Base-by-base conservation (phyloP, 2,329 filamentous ascomycete species). In the Colletotrichum sp. region DNA sequence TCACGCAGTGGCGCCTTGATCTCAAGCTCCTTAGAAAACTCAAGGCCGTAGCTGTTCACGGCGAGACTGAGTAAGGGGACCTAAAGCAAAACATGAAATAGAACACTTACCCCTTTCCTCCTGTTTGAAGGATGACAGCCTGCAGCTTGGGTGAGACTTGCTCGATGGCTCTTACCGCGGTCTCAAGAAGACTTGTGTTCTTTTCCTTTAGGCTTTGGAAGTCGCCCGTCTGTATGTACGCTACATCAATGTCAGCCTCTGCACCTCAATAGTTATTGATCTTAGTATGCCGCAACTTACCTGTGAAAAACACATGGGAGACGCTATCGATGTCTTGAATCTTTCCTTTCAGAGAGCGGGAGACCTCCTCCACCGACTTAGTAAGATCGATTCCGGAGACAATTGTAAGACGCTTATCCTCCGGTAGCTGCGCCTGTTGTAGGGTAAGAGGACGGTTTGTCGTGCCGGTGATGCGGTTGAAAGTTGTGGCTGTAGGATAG, bases 261-360 rank as follows among this genome's bases (percentile, higher is more conserved):
- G 57, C n/a, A 18, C 16, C n/a, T n/a, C n/a, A n/a, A n/a, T n/a
- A n/a, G n/a, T n/a, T n/a, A n/a, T n/a, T n/a, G n/a, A n/a, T n/a
- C n/a, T n/a, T n/a, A n/a, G n/a, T n/a, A n/a, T n/a, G n/a, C n/a
- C n/a, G n/a, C 59, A 24, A 30, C 67, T 16, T 39, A 77, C 78
- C 78, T 12, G 76, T 75, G 30, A 67, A 77, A 48, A 76, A 78
- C n/a, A 79, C 72, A 21, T 79, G 78, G 7, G 77, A 52, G 12
- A 79, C 72, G 4, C 63, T 77, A 7, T 75, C 55, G 7, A 76
- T 28, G 18, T 78, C 67, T 3, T 72, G 48, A 13, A 79, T 57
- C 68, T 71, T 69, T 8, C 69, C 57, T 36, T 71, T 72, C 32
- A 78, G 26, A 9, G 32, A 36, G 2, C 3, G 3, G 6, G 26